phyloP scores from a whole-genome alignment of 1,284 basidiomycete species.

The Xerocomus amazonicus region DNA sequence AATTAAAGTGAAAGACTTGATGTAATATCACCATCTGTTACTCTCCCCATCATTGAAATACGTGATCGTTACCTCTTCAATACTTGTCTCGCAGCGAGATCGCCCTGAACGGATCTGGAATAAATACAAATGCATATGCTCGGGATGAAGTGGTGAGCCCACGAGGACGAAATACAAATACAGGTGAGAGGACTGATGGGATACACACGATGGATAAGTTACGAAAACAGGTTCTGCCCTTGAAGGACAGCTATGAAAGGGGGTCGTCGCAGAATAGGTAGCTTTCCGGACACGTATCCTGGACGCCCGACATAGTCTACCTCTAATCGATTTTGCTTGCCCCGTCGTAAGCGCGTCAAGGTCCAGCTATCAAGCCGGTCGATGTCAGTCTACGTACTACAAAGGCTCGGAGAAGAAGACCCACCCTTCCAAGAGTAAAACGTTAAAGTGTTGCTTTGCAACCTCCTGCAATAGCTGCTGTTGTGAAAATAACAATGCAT shows the following conservation, averaged over 20 bases:
- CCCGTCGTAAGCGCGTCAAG: slow-evolving; percentile 60
- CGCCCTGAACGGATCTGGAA: slow-evolving; percentile 27
- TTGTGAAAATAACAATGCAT: slow-evolving; percentile 59
- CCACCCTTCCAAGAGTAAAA: slow-evolving; percentile 65
- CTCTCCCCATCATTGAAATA: slow-evolving; percentile 30
- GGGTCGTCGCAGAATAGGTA: slow-evolving; percentile 44
- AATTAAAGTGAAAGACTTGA: slow-evolving; percentile 28
- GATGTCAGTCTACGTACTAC: slow-evolving; percentile 6
- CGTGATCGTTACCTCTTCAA: slow-evolving; percentile 31
- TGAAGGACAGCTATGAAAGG: slow-evolving; percentile 65
- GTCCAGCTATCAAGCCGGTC: slow-evolving; percentile 50
- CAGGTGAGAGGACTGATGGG: slow-evolving; percentile 14
- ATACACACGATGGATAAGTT: slow-evolving; percentile 34
- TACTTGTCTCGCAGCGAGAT: slow-evolving; percentile 25
- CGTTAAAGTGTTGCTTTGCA: slow-evolving; percentile 55
- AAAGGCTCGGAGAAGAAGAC: slow-evolving; percentile 15
- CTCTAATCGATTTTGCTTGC: slow-evolving; percentile 58
- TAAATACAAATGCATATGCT: slow-evolving; percentile 18
- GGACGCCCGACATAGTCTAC: slow-evolving; percentile 67
- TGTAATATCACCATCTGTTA: slow-evolving; percentile 31
- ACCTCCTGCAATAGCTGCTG: slow-evolving; percentile 59
- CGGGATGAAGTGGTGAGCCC: slow-evolving; percentile 18
- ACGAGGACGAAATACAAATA: slow-evolving; percentile 35
- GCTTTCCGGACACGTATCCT: slow-evolving; percentile 49
- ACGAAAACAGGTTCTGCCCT: slow-evolving; percentile 28